phyloP scores from a whole-genome alignment of 164 flowering plant species.

The Chimonanthus praecox region DNA sequence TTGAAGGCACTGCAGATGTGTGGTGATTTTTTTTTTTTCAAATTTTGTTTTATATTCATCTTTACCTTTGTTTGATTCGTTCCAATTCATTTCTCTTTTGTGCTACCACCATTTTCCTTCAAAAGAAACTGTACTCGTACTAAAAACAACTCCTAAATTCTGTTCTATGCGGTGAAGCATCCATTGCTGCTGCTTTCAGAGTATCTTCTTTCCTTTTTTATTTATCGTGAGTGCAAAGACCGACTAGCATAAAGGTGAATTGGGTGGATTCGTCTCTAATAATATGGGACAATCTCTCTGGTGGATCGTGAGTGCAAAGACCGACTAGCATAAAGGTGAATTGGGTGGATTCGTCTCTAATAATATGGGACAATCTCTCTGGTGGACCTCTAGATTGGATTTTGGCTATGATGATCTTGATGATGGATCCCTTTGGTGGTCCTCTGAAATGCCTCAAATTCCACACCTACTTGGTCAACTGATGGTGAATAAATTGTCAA shows the following conservation, averaged over 20 bases:
- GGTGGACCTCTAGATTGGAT: neutral
- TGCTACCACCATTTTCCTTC: neutral
- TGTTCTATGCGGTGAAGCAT: neutral
- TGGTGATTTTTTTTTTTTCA: neutral
- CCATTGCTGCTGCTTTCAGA: neutral
- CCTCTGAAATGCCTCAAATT: no score
- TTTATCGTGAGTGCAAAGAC: neutral
- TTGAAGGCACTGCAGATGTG: neutral
- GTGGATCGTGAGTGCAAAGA: no score
- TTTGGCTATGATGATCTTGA: no score
- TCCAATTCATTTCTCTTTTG: slow-evolving; percentile 11
- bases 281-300: no score
- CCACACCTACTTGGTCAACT: no score
- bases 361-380: no score
- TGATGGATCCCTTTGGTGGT: no score
- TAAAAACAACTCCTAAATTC: neutral
- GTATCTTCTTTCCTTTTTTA: neutral
- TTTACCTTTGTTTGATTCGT: slow-evolving; percentile 1
- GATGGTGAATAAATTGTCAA: no score
- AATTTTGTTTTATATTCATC: neutral
- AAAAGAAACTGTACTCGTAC: neutral
- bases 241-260: neutral
- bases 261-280: neutral
- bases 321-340: neutral
- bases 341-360: neutral